Evolutionary conservation across 192 early-diverging fungal genomes (phyloP).

Genomic region (Coemansia sp.): DNA sequence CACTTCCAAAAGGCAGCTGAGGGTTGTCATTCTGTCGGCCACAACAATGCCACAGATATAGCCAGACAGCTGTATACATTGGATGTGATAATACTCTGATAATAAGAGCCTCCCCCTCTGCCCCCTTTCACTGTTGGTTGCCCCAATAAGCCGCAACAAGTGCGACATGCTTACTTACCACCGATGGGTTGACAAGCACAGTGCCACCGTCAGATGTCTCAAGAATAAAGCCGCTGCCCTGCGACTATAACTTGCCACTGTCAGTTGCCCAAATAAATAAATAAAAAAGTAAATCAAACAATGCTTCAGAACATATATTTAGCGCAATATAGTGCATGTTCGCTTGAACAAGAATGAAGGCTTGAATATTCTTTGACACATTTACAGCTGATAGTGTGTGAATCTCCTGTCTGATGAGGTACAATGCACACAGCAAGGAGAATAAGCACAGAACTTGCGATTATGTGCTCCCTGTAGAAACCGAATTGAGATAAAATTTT

Average conservation of each 20-base stretch:
- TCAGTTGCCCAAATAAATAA: slow-evolving; percentile 1
- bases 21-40: not conserved
- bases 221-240: slow-evolving; percentile 45
- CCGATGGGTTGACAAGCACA: slow-evolving; percentile 37
- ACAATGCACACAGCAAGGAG: slow-evolving; percentile 1
- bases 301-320: slow-evolving; percentile 9
- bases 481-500: not conserved
- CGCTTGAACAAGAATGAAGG: not conserved
- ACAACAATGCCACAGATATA: not conserved
- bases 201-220: slow-evolving; percentile 47
- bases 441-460: slow-evolving; percentile 14
- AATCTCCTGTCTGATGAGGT: not conserved
- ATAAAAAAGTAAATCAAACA: slow-evolving; percentile 15
- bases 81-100: not conserved
- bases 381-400: slow-evolving; percentile 14
- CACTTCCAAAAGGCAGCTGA: not conserved
- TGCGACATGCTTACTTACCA: slow-evolving; percentile 28
- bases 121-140: not conserved
- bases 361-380: not conserved
- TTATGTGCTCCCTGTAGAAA: slow-evolving; percentile 20
- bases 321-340: not conserved
- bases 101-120: not conserved
- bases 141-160: not conserved
- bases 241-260: slow-evolving; percentile 25
- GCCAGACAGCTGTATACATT: not conserved